These are phyloP conservation scores for Hordeum marinum DNA, from an alignment of 176 grass and related monocot genomes.

Conservation along the genomic window DNA sequence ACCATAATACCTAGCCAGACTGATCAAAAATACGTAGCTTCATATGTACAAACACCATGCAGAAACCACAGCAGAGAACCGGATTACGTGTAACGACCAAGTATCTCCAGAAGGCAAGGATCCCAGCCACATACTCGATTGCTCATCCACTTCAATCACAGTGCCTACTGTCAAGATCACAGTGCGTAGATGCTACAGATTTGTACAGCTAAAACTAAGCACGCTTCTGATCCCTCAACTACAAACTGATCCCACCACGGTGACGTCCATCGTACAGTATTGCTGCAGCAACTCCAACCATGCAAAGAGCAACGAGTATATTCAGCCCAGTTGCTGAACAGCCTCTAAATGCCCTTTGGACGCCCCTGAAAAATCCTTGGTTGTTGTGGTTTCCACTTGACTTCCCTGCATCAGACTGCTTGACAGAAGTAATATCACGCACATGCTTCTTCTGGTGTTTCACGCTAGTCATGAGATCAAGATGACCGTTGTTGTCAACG, in stretches of 20 bases:
- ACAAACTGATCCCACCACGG: conserved; percentile 4
- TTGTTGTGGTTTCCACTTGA: not conserved
- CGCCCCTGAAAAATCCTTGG: conserved; percentile 22
- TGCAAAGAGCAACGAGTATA: conserved; percentile 26
- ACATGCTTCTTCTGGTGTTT: conserved; percentile 24
- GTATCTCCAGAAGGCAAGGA: not conserved
- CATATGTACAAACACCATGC: conserved; percentile 42
- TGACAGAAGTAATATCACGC: conserved; percentile 5
- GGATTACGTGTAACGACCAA: not conserved
- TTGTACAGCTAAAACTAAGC: conserved; percentile 19
- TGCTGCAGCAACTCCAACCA: conserved; percentile 35
- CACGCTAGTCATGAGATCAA: conserved; percentile 29
- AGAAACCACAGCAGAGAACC: conserved; percentile 20
- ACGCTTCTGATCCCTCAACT: not conserved
- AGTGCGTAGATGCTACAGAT: not conserved
- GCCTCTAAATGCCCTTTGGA: conserved; percentile 1
- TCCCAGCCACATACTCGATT: not conserved
- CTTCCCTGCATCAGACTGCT: conserved; percentile 21
- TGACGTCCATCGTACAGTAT: conserved; percentile 26
- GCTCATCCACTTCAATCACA: not conserved
- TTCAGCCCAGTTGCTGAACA: conserved; percentile 36
- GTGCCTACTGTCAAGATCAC: conserved; percentile 6
- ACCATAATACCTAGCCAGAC: conserved; percentile 9
- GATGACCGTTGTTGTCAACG: conserved; percentile 27
- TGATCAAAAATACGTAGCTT: not conserved